Conservation (phyloP, 2,329 filamentous ascomycete genomes). For the Neonectria neomacrospora region DNA sequence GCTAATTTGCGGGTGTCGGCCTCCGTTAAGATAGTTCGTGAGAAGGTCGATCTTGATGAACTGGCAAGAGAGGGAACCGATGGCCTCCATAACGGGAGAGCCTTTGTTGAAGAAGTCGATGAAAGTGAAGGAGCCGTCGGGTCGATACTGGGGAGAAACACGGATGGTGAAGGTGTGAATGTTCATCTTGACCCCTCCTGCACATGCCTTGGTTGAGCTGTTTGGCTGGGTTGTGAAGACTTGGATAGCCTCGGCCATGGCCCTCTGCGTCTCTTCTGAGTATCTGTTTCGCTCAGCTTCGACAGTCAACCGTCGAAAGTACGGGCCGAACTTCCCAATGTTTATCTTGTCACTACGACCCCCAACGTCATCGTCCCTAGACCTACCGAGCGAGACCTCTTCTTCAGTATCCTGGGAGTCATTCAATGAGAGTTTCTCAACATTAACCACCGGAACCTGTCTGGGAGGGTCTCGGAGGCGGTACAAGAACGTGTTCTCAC, state of each 20-base stretch:
- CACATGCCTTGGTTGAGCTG: slow-evolving; percentile 28
- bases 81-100: slow-evolving; percentile 45
- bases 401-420: slow-evolving; percentile 30
- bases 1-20: background rate
- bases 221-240: slow-evolving; percentile 46
- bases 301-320: slow-evolving; percentile 56
- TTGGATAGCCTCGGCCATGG: slow-evolving; percentile 52
- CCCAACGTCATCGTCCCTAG: slow-evolving; percentile 17
- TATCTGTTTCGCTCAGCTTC: slow-evolving; percentile 56
- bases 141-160: slow-evolving; percentile 46
- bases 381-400: too few species aligned
- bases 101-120: slow-evolving; percentile 49
- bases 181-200: slow-evolving; percentile 34
- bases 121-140: slow-evolving; percentile 45
- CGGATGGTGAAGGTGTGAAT: slow-evolving; percentile 58
- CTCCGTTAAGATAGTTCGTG: slow-evolving; percentile 35
- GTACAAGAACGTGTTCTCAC: slow-evolving; percentile 61
- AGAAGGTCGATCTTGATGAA: slow-evolving; percentile 51
- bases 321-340: slow-evolving; percentile 49
- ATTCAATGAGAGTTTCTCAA: slow-evolving; percentile 26
- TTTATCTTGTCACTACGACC: slow-evolving; percentile 45
- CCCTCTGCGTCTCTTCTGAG: slow-evolving; percentile 34
- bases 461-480: slow-evolving; percentile 53
- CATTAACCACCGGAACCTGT: slow-evolving; percentile 21
- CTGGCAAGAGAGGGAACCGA: slow-evolving; percentile 50